Evolutionary conservation across 2,329 filamentous ascomycete genomes (phyloP), one percentile per base, ranked within the genome.

Genomic region (Mariannaea elegans): DNA sequence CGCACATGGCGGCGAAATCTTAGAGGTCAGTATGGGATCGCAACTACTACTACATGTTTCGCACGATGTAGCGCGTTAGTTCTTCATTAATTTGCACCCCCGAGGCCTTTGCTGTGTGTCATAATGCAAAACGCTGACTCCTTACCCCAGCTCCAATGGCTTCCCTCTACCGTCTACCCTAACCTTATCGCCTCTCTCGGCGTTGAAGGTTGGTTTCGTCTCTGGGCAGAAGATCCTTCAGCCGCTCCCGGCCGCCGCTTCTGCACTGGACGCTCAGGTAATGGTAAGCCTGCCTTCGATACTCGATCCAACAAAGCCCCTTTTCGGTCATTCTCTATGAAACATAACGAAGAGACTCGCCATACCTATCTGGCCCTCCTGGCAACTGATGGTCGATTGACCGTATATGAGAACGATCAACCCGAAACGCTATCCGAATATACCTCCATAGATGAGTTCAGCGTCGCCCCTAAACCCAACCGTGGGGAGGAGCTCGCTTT

Each of bases 171-270:
- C 64, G 89, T 95, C 60, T 95, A 95, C 67, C 93, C 87, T 34
- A 88, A 95, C 72, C 87, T 97, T 69, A 82, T 98, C 67, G 94
- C 90, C 56, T 97, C 91, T 53, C 90, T 97, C 60, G 93, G 92
- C 63, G 91, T 94, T 71, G 94, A 97, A 71, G 92, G 94, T 71
- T 89, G 90, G 75, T 93, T 96, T 81, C 92, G 93, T 74, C 84
- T 98, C 65, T 98, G 94, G 94, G 90, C 91, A 61, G 94, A 97
- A 78, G 93, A 97, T 76, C 88, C 91, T 14, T 90, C 89, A 1
- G 90, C 95, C 47, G 84, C 91, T 1, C 88, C 90, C 1, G 93
- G 93, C 29, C 87, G 91, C 29, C 89, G 94, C 50, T 98, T 97
- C 82, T 92, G 89, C 73, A 83, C 78, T 80, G 75, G 75, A 14